Percentiles rank a stretch among this genome's conserved stretches.
Evolutionary conservation across 805 yeast genomes (phyloP).

Genomic region (Yamadazyma olivae): DNA sequence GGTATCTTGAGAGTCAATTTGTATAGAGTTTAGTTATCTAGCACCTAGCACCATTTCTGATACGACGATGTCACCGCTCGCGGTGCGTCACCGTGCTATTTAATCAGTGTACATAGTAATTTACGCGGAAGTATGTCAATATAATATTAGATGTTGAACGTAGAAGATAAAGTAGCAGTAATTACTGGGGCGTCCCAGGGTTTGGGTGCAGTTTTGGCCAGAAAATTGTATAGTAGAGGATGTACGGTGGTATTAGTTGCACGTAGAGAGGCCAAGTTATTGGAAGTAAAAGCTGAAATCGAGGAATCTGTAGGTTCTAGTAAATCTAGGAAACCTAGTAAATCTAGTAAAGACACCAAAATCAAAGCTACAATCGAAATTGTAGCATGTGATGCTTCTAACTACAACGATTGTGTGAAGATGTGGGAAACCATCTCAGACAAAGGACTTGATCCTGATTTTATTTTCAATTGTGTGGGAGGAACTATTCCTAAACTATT

Average conservation of each 20-base stretch:
- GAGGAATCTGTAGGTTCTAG: conserved; percentile 19
- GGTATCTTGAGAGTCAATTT: too few species aligned
- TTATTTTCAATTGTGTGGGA: conserved; percentile 85
- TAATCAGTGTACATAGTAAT: not conserved
- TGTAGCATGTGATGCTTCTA: conserved; percentile 63
- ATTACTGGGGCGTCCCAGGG: conserved; percentile 97
- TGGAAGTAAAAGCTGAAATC: conserved; percentile 45
- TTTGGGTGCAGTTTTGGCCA: conserved; percentile 77
- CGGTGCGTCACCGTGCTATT: too few species aligned
- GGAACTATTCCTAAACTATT: conserved; percentile 77
- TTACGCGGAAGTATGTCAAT: not conserved
- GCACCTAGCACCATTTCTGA: too few species aligned
- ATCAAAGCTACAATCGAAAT: conserved; percentile 25
- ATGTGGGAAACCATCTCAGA: conserved; percentile 37
- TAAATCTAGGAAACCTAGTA: not conserved
- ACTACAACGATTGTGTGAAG: conserved; percentile 46
- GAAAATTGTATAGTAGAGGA: conserved; percentile 47
- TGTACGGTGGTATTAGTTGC: conserved; percentile 76
- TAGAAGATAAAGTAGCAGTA: conserved; percentile 56
- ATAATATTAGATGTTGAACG: too few species aligned
- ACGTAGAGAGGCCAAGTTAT: conserved; percentile 62
- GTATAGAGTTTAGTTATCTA: too few species aligned
- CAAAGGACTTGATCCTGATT: conserved; percentile 55
- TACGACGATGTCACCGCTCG: too few species aligned
- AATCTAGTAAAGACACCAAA: conserved; percentile 1